Evolutionary conservation across 108 stramenopile species (phyloP).

Genomic region (Asterionellopsis glacialis): DNA sequence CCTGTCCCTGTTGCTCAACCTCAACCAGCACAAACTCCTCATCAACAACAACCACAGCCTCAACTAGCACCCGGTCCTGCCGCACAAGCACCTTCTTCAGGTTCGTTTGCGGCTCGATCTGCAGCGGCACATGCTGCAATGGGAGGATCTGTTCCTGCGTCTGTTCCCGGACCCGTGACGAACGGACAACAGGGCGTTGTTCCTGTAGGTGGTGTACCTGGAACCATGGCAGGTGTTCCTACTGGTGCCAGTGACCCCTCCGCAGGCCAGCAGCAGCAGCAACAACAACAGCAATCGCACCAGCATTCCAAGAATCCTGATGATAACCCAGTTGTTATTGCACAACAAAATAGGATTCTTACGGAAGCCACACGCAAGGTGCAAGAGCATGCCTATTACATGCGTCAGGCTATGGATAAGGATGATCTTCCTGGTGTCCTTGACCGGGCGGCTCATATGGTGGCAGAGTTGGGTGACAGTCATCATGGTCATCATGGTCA

Average conservation of each 20-base stretch:
- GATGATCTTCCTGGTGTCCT: constrained; percentile 69
- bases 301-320: background rate
- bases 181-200: background rate
- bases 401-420: constrained; percentile 78
- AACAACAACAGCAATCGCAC: constrained; percentile 13
- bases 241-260: constrained; percentile 11
- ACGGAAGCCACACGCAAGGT: constrained; percentile 60
- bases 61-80: constrained; percentile 5
- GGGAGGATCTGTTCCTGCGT: constrained; percentile 1
- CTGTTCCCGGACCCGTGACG: background rate
- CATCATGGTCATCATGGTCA: constrained; percentile 49
- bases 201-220: background rate
- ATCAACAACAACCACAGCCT: constrained; percentile 14
- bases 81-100: background rate
- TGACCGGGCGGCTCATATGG: constrained; percentile 84
- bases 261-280: constrained; percentile 8
- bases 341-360: constrained; percentile 43
- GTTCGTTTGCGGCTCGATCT: constrained; percentile 23
- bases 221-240: background rate
- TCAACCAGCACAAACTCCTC: constrained; percentile 5
- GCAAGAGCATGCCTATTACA: constrained; percentile 67
- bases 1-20: constrained; percentile 27
- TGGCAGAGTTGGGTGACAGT: constrained; percentile 89
- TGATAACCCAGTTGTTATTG: constrained; percentile 33
- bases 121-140: constrained; percentile 15